phyloP scores from a whole-genome alignment of 345 rosid species.

The Linum lewisii region DNA sequence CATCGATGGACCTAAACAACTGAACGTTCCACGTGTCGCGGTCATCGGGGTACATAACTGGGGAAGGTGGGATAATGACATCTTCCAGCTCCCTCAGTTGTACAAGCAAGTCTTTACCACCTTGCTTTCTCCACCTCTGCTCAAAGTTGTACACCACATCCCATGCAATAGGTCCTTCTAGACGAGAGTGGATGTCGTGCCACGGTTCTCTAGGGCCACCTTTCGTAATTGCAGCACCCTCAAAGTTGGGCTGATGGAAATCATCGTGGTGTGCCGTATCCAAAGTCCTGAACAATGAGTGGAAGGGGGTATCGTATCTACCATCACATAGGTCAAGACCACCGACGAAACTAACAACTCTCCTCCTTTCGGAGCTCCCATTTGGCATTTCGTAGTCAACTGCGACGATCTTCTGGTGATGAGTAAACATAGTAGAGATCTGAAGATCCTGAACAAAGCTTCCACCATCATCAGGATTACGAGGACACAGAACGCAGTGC shows the following conservation, averaged over 20 bases:
- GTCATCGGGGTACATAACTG: constrained; percentile 67
- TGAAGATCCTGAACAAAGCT: constrained; percentile 82
- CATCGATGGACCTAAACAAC: constrained; percentile 92
- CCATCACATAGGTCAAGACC: constrained; percentile 99
- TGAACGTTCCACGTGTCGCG: constrained; percentile 89
- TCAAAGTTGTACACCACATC: constrained; percentile 89
- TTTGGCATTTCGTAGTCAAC: constrained; percentile 75
- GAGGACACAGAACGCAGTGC: constrained; percentile 83
- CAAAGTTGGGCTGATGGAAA: constrained; percentile 93
- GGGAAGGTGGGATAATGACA: constrained; percentile 78
- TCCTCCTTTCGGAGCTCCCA: constrained; percentile 47
- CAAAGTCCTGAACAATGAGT: constrained; percentile 87
- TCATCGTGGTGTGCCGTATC: constrained; percentile 95
- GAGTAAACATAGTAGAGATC: constrained; percentile 93
- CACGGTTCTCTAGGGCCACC: constrained; percentile 99
- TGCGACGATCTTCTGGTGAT: constrained; percentile 96
- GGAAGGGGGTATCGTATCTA: constrained; percentile 85
- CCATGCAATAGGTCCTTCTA: constrained; percentile 98
- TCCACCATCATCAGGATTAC: constrained; percentile 96
- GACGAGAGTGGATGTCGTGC: constrained; percentile 95
- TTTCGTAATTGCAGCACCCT: constrained; percentile 68
- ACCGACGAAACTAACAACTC: constrained; percentile 90
- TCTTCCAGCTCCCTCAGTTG: constrained; percentile 72
- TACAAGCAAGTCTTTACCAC: constrained; percentile 72
- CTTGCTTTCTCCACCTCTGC: constrained; percentile 96